A percentile compares a stretch with the other conserved stretches of the same genome.
These are phyloP conservation scores for Ceratobasidium sp. DNA, from an alignment of 1,284 basidiomycete species.

Conservation along the genomic window DNA sequence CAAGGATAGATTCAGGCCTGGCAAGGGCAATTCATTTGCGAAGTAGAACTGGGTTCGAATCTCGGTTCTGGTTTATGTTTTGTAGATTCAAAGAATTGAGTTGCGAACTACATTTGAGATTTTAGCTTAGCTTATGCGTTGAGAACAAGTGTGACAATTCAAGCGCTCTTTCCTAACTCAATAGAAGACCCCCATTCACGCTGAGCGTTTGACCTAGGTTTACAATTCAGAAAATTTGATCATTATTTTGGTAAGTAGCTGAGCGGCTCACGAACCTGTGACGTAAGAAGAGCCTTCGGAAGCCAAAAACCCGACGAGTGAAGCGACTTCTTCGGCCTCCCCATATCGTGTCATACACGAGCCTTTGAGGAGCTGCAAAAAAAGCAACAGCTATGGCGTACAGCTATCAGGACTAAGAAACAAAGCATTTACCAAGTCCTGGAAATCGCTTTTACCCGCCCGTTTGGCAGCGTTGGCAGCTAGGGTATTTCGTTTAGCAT, in stretches of 20 bases:
- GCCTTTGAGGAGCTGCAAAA: not conserved
- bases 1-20: conserved; percentile 1
- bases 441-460: too few relatives aligned
- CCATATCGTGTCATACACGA: conserved; percentile 43
- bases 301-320: conserved; percentile 45
- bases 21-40: too few relatives aligned
- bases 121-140: too few relatives aligned
- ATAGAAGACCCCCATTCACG: not conserved
- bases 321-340: conserved; percentile 43
- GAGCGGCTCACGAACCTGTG: conserved; percentile 42
- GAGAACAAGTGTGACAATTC: too few relatives aligned
- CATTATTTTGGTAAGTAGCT: not conserved
- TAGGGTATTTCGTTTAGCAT: too few relatives aligned
- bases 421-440: too few relatives aligned
- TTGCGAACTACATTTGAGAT: too few relatives aligned
- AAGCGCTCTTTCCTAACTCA: not conserved
- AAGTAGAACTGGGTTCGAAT: too few relatives aligned
- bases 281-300: conserved; percentile 48
- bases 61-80: too few relatives aligned
- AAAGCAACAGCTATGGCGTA: not conserved
- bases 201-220: not conserved
- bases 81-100: too few relatives aligned
- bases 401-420: too few relatives aligned
- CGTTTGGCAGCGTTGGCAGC: too few relatives aligned
- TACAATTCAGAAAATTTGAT: not conserved